phyloP scores from a whole-genome alignment of 768 basidiomycete species.

The Podaxis sp. region DNA sequence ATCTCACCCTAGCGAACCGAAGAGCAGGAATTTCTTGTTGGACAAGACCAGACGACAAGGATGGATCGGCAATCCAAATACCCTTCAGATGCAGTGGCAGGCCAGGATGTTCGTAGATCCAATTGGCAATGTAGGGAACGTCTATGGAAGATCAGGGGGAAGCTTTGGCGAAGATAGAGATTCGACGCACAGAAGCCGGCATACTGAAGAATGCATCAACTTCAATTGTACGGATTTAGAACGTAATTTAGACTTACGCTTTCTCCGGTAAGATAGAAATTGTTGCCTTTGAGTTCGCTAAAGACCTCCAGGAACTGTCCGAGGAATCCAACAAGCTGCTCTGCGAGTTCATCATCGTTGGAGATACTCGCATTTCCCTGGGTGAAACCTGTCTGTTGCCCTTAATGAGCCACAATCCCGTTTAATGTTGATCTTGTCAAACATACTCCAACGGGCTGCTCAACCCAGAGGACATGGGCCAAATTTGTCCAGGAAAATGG shows the following conservation, averaged over 20 bases:
- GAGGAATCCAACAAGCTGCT: conserved; percentile 57
- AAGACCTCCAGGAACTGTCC: conserved; percentile 78
- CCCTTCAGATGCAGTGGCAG: conserved; percentile 63
- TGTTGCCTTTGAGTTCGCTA: conserved; percentile 69
- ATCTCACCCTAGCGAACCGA: conserved; percentile 46
- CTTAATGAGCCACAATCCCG: conserved; percentile 29
- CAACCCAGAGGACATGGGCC: conserved; percentile 73
- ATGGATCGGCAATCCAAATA: conserved; percentile 70
- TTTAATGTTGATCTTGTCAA: conserved; percentile 62
- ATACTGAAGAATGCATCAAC: conserved; percentile 47
- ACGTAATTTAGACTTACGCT: conserved; percentile 48
- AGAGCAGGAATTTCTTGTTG: conserved; percentile 72
- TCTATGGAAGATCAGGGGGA: conserved; percentile 37
- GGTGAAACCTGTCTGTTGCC: conserved; percentile 58
- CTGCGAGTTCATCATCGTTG: conserved; percentile 50
- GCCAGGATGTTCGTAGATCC: conserved; percentile 59
- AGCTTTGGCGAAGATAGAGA: conserved; percentile 37
- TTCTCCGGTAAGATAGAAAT: conserved; percentile 69
- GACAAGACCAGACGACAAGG: conserved; percentile 58
- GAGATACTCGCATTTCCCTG: conserved; percentile 63
- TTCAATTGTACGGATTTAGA: conserved; percentile 31
- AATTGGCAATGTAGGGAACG: conserved; percentile 72
- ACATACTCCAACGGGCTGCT: conserved; percentile 79
- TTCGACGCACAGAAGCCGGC: conserved; percentile 59
- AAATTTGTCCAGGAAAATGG: conserved; percentile 79